Evolutionary conservation across 1,139 yeast species (phyloP).

Genomic region (Sugiyamaella novakii): DNA sequence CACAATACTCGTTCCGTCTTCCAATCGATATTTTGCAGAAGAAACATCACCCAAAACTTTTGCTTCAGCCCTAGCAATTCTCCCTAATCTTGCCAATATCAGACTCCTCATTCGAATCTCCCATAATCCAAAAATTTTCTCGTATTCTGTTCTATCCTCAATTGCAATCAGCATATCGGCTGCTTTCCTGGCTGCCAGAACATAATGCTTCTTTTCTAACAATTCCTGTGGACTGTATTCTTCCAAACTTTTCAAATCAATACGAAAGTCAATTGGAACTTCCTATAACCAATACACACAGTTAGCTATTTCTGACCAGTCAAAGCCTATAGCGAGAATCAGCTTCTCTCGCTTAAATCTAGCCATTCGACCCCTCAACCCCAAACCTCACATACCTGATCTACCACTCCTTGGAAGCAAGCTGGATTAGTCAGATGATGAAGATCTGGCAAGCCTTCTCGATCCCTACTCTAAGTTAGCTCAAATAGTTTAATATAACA

Average conservation of each 20-base stretch:
- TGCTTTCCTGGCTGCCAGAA: conserved; percentile 33
- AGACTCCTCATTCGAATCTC: conserved; percentile 30
- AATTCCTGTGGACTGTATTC: conserved; percentile 26
- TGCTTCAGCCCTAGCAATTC: conserved; percentile 35
- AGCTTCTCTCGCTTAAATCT: too few species aligned
- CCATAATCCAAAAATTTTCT: conserved; percentile 32
- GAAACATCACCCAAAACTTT: conserved; percentile 33
- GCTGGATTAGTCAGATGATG: conserved; percentile 28
- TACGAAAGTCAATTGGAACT: conserved; percentile 29
- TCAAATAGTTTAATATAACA: neutral
- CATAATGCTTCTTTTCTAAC: conserved; percentile 28
- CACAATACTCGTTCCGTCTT: conserved; percentile 34
- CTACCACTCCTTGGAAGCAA: conserved; percentile 32
- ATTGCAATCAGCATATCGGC: conserved; percentile 25
- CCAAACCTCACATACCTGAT: conserved; percentile 22
- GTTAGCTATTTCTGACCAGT: conserved; percentile 1
- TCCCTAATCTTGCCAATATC: conserved; percentile 28
- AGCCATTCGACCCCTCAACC: too few species aligned
- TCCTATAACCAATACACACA: conserved; percentile 3
- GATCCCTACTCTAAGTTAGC: neutral
- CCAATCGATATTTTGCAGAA: conserved; percentile 29
- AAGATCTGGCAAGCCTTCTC: conserved; percentile 18
- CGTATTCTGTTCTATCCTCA: conserved; percentile 21
- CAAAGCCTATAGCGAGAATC: neutral
- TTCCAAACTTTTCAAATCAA: conserved; percentile 26